phyloP scores from a whole-genome alignment of 345 rosid genomes.

The Acer saccharum region DNA sequence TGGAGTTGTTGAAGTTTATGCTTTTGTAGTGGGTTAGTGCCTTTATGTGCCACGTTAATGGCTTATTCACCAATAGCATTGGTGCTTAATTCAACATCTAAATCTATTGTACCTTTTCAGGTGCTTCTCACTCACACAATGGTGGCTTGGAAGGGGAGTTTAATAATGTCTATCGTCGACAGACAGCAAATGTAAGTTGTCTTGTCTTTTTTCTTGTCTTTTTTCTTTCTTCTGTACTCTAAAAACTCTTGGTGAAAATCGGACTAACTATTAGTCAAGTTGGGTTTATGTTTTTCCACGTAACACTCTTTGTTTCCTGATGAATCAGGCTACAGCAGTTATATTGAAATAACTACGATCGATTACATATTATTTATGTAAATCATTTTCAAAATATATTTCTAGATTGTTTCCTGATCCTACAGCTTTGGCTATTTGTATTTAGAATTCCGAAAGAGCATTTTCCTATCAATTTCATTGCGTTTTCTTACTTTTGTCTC shows the following conservation, averaged over 20 bases:
- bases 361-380: neutral
- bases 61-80: neutral
- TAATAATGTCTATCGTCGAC: conserved; percentile 38
- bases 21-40: no score
- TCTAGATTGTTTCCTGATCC: neutral
- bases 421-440: neutral
- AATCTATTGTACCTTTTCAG: conserved; percentile 41
- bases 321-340: neutral
- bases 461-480: neutral
- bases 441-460: neutral
- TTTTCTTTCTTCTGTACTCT: neutral
- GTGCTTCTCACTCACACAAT: conserved; percentile 44
- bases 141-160: conserved; percentile 42
- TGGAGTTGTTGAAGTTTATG: no score
- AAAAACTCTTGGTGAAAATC: neutral
- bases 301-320: neutral
- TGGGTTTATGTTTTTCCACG: neutral
- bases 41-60: no score
- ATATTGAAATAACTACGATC: neutral
- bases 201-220: neutral
- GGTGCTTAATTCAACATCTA: conserved; percentile 10
- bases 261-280: neutral
- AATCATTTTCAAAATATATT: neutral
- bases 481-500: neutral
- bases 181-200: conserved; percentile 42